Evolutionary conservation across 176 grass and related monocot species (phyloP), one percentile per base, ranked within the genome.

Genomic region (Avena atlantica): DNA sequence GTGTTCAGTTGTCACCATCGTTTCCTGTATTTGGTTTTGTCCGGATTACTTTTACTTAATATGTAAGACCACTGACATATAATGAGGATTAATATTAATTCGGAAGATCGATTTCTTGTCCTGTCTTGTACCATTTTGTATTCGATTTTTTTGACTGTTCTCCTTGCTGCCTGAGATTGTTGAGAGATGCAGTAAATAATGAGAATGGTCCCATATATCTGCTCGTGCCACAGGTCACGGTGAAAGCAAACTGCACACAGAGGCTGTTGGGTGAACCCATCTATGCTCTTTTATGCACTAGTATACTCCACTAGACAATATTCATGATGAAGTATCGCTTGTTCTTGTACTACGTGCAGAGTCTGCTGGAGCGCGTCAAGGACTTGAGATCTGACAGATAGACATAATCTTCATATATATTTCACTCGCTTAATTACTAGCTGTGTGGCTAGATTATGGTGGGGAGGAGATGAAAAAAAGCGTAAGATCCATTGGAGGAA

Each of bases 21-120:
- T 76, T 82, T 73, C 55, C 7, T 82, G 79, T 23, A 74, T 72
- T 80, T 66, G 4, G 36, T 86, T 81, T 40, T 51, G 4, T 60
- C 51, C 8, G 15, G 23, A 20, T 25, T 86, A 17, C 0, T 66
- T 27, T 63, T 82, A 23, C 8, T 67, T 81, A 40, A 40, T 40
- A 5, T 85, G 69, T 80, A 52, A 77, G 82, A 9, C 50, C 40
- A 81, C 16, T 77, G 45, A 61, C 25, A 59, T 4, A 10, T 5
- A 82, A 15, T 57, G 8, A 24, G 36, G 74, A 83, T 82, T 78
- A 50, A 19, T 59, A 19, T 8, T 12, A 40, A 27, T 78, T 53
- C 24, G 29, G 27, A 71, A 70, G 31, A 86, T 83, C 60, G 40
- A 42, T 42, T 1, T 7, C 40, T 42, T 42, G 40, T 42, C 40